Base-by-base conservation (phyloP, 2,329 filamentous ascomycete genomes). In the Trichoderma sp. region DNA sequence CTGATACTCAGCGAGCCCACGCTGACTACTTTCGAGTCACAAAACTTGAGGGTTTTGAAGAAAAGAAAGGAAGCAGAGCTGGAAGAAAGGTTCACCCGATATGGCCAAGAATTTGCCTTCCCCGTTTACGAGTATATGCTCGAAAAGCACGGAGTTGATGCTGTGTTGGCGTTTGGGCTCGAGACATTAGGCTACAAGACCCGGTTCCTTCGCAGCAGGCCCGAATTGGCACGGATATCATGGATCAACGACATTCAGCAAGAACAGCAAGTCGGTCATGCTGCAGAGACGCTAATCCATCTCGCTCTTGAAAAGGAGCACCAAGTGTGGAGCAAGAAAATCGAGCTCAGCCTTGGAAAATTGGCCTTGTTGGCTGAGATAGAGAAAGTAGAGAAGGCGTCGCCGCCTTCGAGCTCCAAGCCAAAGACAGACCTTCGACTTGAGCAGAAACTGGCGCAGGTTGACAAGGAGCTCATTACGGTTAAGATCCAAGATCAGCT, bases 161-260 rank as follows among this genome's bases (percentile, higher is more conserved):
- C 89, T 2, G 87, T 98, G 33, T 88, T 99, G 71, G 89, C 92
- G 79, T 94, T 94, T 76, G 87, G 92, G 31, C 85, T 91, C 74
- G 93, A 95, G 80, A 91, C 91, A 78, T 85, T 90, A 68, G 85
- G 86, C n/a, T 93, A 91, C 80, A 89, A 97, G 74, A 97, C 95
- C 0, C 88, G 88, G 69, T 99, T 95, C 80, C 87, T 99, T 65
- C 91, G 94, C 59, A 92, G 90, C 74, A 90, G 92, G 77, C 89
- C 91, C 0, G 89, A 92, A 77, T 91, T 95, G 77, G 92, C 93
- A 33, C 94, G 94, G 80, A 88, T 99, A 62, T 92, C 93, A 66
- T 99, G 97, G 97, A 97, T 99, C 85, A 97, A 99, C 82, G 95
- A 98, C 81, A 89, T 98, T 8, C 88, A 92, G 76, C 89, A 90